Base-by-base conservation (phyloP, 306 rosid genomes). In the Argentina anserina region DNA sequence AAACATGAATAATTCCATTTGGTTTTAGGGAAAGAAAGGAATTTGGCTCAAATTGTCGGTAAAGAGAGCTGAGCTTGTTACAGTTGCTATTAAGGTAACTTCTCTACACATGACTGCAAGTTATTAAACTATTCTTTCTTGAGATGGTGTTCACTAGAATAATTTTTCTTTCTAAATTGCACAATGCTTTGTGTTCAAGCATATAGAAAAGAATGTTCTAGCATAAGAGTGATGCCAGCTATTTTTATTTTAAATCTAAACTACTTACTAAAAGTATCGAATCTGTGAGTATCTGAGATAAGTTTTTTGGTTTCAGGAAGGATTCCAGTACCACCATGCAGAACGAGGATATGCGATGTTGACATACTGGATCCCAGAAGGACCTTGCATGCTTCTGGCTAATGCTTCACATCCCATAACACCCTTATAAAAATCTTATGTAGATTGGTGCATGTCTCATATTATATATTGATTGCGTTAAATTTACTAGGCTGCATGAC, bases 381-480 rank as follows among this genome's bases (percentile, higher is more conserved):
- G 94, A 67, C 99, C 95, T 65, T 85, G 87, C 80, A 81, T 91
- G 97, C 97, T 94, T 80, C 99, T 97, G 37, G 85, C 86, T 7
- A 94, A 94, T 75, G 99, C 99, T 4, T 89, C 99, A 20, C 99
- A 94, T 75, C 96, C n/a, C n/a, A n/a, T n/a, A n/a, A n/a, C n/a
- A n/a, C n/a, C n/a, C n/a, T n/a, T n/a, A n/a, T n/a, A n/a, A n/a
- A n/a, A n/a, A n/a, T n/a, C n/a, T n/a, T n/a, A n/a, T n/a, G n/a
- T n/a, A n/a, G n/a, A n/a, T n/a, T n/a, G n/a, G n/a, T n/a, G n/a
- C n/a, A n/a, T n/a, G n/a, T n/a, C n/a, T n/a, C n/a, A n/a, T n/a
- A n/a, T n/a, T n/a, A n/a, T n/a, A n/a, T n/a, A n/a, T n/a, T n/a
- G n/a, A n/a, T n/a, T n/a, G n/a, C n/a, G n/a, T n/a, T n/a, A n/a